Evolutionary conservation across 768 basidiomycete genomes (phyloP), one percentile per base, ranked within the genome.

Genomic region (Leccinum truebloodii): DNA sequence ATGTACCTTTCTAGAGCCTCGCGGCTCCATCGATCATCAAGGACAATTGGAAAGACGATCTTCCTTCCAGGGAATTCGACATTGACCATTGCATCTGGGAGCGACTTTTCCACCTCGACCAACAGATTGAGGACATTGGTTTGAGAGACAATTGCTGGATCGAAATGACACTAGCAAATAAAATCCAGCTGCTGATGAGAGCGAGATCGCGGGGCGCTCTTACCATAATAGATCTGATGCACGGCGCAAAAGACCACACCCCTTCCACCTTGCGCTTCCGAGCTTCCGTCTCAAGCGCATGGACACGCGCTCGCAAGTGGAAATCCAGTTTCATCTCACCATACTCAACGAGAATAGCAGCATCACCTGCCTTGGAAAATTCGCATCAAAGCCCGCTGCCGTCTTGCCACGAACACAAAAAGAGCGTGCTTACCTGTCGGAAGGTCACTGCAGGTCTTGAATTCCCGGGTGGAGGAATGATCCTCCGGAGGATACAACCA

Each of bases 281-380:
- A 18, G 86, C 66, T 13, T 72, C 70, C 0, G 72, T 69, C 64
- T 86, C 80, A 18, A 86, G 80, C 0, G 79, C 81, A 65, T 89
- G 87, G 7, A 88, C 79, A 5, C 81, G 79, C 2, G 84, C 85
- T 2, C 87, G 80, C 12, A 83, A 65, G 22, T 76, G 63, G 48
- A 87, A 78, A 56, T 85, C 83, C 0, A 87, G 74, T 26, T 68
- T 72, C 81, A 84, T 82, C 1, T 70, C 65, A 0, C 87, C 87
- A 62, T 84, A 87, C 60, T 88, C 87, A 12, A 88, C 79, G 2
- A 88, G 77, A 52, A 90, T 83, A 1, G 82, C 80, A 0, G 81
- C 80, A 63, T 88, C 87, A 0, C 88, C 87, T 2, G 86, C 86
- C 85, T 70, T 86, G 52, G 12, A 3, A 2, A 22, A 1, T n/a